Evolutionary conservation across 139 green algal species (phyloP).

Genomic region (Chlorella sp.): DNA sequence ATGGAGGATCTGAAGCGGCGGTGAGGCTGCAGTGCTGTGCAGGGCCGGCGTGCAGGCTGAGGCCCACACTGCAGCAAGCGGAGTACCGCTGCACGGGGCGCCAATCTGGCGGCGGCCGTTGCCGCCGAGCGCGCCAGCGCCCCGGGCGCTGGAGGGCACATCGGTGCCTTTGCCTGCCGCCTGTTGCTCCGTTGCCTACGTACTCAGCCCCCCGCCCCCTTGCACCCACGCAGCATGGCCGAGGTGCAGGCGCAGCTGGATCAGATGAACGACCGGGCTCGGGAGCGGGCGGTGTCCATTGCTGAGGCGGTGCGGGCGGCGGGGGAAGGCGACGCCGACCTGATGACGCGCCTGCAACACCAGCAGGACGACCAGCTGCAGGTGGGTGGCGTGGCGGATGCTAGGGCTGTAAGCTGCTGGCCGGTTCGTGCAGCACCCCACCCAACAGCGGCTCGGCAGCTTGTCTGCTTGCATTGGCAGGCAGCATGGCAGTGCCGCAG

Average conservation of each 20-base stretch:
- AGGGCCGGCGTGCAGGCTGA: too few species aligned
- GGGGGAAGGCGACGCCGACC: neutral
- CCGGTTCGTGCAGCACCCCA: too few species aligned
- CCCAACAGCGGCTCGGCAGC: too few species aligned
- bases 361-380: conserved; percentile 29
- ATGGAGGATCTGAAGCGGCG: neutral
- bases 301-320: conserved; percentile 11
- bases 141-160: too few species aligned
- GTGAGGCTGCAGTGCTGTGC: neutral
- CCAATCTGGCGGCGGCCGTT: neutral
- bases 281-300: neutral
- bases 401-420: too few species aligned
- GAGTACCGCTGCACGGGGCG: neutral
- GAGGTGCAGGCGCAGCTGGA: conserved; percentile 10
- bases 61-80: neutral
- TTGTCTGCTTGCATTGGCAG: too few species aligned
- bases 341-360: conserved; percentile 19
- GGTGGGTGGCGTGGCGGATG: neutral
- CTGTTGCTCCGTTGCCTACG: neutral
- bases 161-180: too few species aligned
- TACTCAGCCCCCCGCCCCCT: neutral
- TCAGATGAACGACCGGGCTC: conserved; percentile 21
- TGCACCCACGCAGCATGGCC: conserved; percentile 14
- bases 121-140: neutral
- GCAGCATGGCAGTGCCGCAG: too few species aligned